Evolutionary conservation across 1,139 yeast species (phyloP).

Genomic region (Yamadazyma taylorii): DNA sequence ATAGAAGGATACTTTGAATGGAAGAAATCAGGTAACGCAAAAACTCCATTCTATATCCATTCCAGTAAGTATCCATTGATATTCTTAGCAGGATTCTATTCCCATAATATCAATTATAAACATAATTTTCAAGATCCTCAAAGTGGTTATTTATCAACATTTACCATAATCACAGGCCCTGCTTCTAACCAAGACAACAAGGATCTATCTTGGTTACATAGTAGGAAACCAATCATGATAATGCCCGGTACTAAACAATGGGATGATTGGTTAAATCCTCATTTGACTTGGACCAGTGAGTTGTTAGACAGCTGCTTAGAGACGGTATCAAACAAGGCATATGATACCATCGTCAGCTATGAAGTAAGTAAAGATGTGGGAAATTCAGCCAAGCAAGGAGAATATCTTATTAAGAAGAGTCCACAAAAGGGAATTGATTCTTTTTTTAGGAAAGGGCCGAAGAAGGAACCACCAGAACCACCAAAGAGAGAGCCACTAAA

Average conservation of each 20-base stretch:
- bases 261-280: constrained; percentile 62
- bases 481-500: neutral
- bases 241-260: constrained; percentile 57
- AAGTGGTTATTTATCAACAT: constrained; percentile 43
- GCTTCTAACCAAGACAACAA: constrained; percentile 49
- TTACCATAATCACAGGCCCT: constrained; percentile 71
- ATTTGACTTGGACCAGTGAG: constrained; percentile 35
- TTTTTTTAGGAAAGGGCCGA: constrained; percentile 24
- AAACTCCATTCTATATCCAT: constrained; percentile 65
- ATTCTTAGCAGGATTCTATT: constrained; percentile 72
- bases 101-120: constrained; percentile 41
- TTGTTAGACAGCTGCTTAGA: constrained; percentile 39
- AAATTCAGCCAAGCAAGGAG: constrained; percentile 51
- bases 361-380: constrained; percentile 68
- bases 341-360: constrained; percentile 48
- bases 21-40: constrained; percentile 43
- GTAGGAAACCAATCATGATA: constrained; percentile 73
- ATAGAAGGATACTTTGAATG: constrained; percentile 88
- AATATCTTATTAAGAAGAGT: constrained; percentile 36
- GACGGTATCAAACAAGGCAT: constrained; percentile 38
- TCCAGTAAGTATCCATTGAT: constrained; percentile 52
- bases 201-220: constrained; percentile 67
- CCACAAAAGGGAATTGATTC: constrained; percentile 27
- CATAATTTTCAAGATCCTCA: constrained; percentile 25
- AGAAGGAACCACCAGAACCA: neutral